Conservation (phyloP, 495 filamentous ascomycete species). For the Podospora fimiseda region DNA sequence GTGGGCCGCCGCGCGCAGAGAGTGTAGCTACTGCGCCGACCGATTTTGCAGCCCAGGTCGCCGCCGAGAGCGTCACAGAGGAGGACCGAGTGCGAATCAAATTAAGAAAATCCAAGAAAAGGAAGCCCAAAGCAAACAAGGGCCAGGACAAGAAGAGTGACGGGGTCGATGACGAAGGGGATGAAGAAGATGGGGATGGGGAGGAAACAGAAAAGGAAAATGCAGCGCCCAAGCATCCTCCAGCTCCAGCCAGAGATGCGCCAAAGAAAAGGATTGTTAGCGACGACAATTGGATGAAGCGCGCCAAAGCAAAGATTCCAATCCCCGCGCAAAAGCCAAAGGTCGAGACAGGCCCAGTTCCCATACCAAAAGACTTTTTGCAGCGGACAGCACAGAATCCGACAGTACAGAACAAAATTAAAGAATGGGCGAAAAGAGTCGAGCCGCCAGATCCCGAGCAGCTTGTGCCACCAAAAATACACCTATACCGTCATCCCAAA, state of each 20-base stretch:
- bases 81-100: constrained; percentile 44
- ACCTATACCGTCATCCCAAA: constrained; percentile 22
- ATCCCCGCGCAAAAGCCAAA: constrained; percentile 34
- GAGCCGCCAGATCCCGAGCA: constrained; percentile 29
- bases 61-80: constrained; percentile 44
- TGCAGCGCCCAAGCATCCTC: constrained; percentile 1
- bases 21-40: constrained; percentile 39
- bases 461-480: constrained; percentile 10
- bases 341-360: constrained; percentile 25
- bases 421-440: constrained; percentile 45
- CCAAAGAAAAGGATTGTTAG: constrained; percentile 76
- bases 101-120: constrained; percentile 34
- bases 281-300: constrained; percentile 69
- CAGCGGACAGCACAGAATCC: constrained; percentile 44
- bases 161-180: constrained; percentile 21
- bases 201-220: constrained; percentile 27
- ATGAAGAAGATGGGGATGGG: constrained; percentile 21
- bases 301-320: constrained; percentile 43
- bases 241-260: constrained; percentile 21
- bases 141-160: constrained; percentile 16
- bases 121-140: constrained; percentile 20
- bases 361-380: constrained; percentile 47
- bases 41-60: constrained; percentile 36
- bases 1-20: constrained; percentile 30
- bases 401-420: constrained; percentile 43